Evolutionary conservation across 1,139 yeast species (phyloP), one percentile per base, ranked within the genome.

Genomic region (Hanseniaspora gamundiae): DNA sequence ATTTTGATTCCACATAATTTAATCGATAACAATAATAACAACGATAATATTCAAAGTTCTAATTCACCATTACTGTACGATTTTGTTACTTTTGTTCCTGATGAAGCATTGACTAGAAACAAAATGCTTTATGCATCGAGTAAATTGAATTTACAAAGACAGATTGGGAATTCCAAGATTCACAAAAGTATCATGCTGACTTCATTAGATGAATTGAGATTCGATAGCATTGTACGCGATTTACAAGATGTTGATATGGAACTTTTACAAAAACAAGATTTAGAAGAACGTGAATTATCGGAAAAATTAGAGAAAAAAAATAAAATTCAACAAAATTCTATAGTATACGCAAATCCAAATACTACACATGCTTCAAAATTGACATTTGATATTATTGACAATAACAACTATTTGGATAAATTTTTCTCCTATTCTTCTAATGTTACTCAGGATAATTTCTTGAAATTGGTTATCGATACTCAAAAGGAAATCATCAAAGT

Each of bases 91-190:
- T 88, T 73, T 65, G 91, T 91, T 41, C 97, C 98, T 0, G 96
- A 91, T 59, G 61, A 64, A 41, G 87, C 96, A 11, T 78, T 80
- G 7, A 88, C 91, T 30, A 74, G 88, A 48, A 73, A 76, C 47
- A 91, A 91, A 60, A 91, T 91, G 97, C 70, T 91, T 45, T 93
- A 88, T 61, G 97, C 98, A 2, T 82, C 95, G 2, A 80, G 94
- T 17, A 85, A 85, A 51, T 80, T 77, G 57, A 78, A 93, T 1
- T 64, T 91, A 41, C 64, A 83, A 43, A 74, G 82, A 49, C 79
- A 80, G 49, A 68, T 91, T 43, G 94, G 94, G 10, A 76, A 81
- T 5, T 78, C 74, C 51, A 66, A 70, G 44, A 78, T 87, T 56
- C 65, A 71, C 29, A 72, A 77, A 42, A 75, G 59, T 53, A 63